phyloP scores from a whole-genome alignment of 306 rosid species.

The Gastrolobium bilobum region DNA sequence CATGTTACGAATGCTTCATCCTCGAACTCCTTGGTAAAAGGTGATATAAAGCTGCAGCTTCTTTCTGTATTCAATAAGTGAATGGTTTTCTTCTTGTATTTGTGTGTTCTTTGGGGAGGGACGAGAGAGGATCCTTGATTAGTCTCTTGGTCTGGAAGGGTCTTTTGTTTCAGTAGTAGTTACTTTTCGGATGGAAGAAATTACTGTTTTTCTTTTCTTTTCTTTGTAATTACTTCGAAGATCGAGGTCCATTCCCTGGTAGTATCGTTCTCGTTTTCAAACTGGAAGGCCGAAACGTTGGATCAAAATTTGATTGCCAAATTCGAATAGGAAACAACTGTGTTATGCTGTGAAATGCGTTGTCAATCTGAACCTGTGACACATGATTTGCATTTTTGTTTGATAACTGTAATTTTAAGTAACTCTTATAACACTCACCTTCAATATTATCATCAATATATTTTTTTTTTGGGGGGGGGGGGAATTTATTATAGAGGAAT shows the following conservation, averaged over 20 bases:
- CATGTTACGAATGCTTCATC: constrained; percentile 42
- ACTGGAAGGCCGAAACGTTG: too few species aligned
- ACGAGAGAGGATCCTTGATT: not conserved
- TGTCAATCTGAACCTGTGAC: too few species aligned
- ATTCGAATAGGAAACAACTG: constrained; percentile 5
- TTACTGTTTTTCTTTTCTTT: not conserved
- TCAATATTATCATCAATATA: too few species aligned
- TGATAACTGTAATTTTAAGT: too few species aligned
- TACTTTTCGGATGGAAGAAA: constrained; percentile 9
- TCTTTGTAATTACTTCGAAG: not conserved
- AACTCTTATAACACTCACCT: too few species aligned
- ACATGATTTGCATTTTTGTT: too few species aligned
- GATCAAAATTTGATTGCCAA: constrained; percentile 3
- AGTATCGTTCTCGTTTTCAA: too few species aligned
- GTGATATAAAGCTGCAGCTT: constrained; percentile 43
- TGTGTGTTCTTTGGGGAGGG: not conserved
- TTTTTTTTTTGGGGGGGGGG: too few species aligned
- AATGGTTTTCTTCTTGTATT: constrained; percentile 32
- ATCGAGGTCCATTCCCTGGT: too few species aligned
- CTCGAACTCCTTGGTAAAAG: constrained; percentile 38
- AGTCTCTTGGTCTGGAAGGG: not conserved
- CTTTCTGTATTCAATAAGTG: constrained; percentile 37
- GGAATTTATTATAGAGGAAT: too few species aligned
- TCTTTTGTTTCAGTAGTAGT: not conserved
- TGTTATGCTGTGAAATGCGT: not conserved